Conservation (phyloP, 2,329 filamentous ascomycete species). For the Aspergillus sp. region DNA sequence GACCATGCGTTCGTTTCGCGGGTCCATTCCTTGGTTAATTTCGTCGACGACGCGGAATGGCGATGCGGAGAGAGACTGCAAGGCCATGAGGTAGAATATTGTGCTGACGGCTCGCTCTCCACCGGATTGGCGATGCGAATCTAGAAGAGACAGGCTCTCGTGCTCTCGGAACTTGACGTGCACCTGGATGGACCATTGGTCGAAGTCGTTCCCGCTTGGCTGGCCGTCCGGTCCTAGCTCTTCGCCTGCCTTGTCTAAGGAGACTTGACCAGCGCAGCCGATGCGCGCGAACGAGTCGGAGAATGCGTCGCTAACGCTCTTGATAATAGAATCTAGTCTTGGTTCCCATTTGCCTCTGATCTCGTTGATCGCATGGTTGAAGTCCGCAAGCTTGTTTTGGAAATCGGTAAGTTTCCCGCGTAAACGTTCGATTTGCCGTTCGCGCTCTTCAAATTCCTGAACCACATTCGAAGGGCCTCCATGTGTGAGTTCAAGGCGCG, state of each 20-base stretch:
- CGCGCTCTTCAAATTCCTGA: slow-evolving; percentile 72
- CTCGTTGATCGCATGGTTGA: slow-evolving; percentile 60
- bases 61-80: slow-evolving; percentile 88
- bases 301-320: slow-evolving; percentile 85
- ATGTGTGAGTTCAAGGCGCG: slow-evolving; percentile 76
- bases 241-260: slow-evolving; percentile 68
- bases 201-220: slow-evolving; percentile 69
- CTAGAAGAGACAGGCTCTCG: slow-evolving; percentile 79
- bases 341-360: slow-evolving; percentile 80
- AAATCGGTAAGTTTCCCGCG: slow-evolving; percentile 58
- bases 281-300: slow-evolving; percentile 92
- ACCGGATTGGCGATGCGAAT: slow-evolving; percentile 91
- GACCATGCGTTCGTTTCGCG: slow-evolving; percentile 95
- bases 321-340: slow-evolving; percentile 71
- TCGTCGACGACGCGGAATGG: slow-evolving; percentile 98
- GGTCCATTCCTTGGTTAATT: slow-evolving; percentile 99
- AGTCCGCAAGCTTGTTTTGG: slow-evolving; percentile 54
- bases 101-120: slow-evolving; percentile 95
- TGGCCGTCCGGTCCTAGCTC: slow-evolving; percentile 32
- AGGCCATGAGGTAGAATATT: slow-evolving; percentile 98
- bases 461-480: slow-evolving; percentile 74
- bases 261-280: slow-evolving; percentile 87
- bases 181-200: slow-evolving; percentile 90
- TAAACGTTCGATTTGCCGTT: slow-evolving; percentile 67
- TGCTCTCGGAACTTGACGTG: slow-evolving; percentile 90